Base-by-base conservation (phyloP, 2,329 filamentous ascomycete species). In the Xylaria arbuscula region DNA sequence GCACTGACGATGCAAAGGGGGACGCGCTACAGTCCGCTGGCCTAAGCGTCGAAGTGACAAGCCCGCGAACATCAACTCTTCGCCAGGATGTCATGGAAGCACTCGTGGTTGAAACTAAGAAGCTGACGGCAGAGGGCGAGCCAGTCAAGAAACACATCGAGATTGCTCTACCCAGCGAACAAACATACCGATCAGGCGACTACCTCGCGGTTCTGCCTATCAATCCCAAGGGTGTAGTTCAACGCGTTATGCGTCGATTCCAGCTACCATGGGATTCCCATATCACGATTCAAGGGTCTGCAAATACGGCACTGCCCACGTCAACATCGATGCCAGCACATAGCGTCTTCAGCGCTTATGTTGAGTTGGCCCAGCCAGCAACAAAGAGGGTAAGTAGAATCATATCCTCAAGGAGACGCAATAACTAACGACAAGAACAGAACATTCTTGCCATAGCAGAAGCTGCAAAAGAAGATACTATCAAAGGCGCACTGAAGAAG, bases 151-250 rank as follows among this genome's bases (percentile, higher is more conserved):
- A 87, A 28, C 85, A 90, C 70, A 86, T 93, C 22, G 88, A 89
- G 70, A 88, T 94, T 40, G 86, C 88, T 68, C 83, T 95, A 0
- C 92, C 92, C 0, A 86, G 83, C 0, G 87, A 86, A 59, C 84
- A 88, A 83, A 85, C 84, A 0, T 95, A 94, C 79, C 85, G 86
- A 47, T 87, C 90, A 1, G 93, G 92, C 15, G 92, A 95, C 76
- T 95, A 96, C 76, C 85, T 95, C 0, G 90, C 91, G 0, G 83
- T 94, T 2, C 82, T 94, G 1, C 92, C 92, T 0, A 80, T 92
- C 36, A 95, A 95, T 76, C 88, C 89, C 1, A 83, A 84, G 54
- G 80, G 85, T 36, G 88, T 83, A 10, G 86, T 94, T 2, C 83
- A 85, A 4, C 85, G 91, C 9, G 90, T 87, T 0, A 87, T 93